Base-by-base conservation (phyloP, 148 eudicot genomes). In the Rhododendron vialii region DNA sequence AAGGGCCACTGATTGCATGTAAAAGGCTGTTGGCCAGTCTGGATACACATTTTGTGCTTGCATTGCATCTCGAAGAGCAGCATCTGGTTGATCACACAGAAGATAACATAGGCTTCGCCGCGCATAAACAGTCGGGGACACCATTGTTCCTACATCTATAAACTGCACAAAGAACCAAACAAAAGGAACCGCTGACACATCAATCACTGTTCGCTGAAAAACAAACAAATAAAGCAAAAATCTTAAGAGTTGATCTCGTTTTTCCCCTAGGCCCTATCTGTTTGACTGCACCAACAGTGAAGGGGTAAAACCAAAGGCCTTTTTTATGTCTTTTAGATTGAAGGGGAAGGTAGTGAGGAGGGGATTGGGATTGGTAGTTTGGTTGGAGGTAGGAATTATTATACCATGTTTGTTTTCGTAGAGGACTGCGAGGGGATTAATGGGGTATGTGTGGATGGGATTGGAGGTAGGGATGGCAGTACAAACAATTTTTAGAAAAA, bases 1-100 rank as follows among this genome's bases (percentile, higher is more conserved):
- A 24, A 95, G 94, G 79, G 98, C 98, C 65, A 95, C 97, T 12
- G 97, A 90, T 78, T 95, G 98, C 96, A 95, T 93, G 86, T 95
- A 95, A 85, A 95, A 95, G 28, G 98, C 96, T 0, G 95, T 94
- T 0, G 98, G 89, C 98, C 98, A 95, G 85, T 94, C 98, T 22
- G 98, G 95, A 82, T 91, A 75, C 71, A 95, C 94, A 35, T 92
- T 89, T 83, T 95, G 98, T 22, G 98, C 98, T 88, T 95, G 98
- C 98, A 95, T 95, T 85, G 98, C 97, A 81, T 95, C 98, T 84
- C 98, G 87, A 35, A 87, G 87, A 5, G 89, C 89, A 55, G 89
- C 89, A 47, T 84, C 89, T n/a, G 89, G 89, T 81, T 87, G 97
- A 83, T 94, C 97, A 81, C 91, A 92, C 87, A 95, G 90, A 15